A percentile compares a stretch with the other conserved stretches of the same genome.
These are phyloP conservation scores for Cryptomeria japonica DNA, from an alignment of 75 land plant species.

Conservation along the genomic window DNA sequence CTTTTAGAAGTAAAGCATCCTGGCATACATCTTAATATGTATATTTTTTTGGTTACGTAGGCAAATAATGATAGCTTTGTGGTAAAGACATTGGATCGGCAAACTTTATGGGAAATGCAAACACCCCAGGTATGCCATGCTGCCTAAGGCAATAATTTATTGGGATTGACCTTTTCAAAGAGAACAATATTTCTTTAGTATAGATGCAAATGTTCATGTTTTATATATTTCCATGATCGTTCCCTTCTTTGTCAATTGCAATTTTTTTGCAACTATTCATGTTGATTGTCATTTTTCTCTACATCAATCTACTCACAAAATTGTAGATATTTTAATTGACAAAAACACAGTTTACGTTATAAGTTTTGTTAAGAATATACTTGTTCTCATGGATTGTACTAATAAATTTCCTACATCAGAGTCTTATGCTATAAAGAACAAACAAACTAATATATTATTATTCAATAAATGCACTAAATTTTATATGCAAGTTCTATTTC, in stretches of 20 bases:
- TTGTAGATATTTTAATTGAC: not conserved
- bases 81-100: slow-evolving; percentile 75
- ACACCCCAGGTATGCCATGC: slow-evolving; percentile 78
- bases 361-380: not conserved
- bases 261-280: not conserved
- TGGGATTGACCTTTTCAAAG: not conserved
- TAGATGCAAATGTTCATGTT: not conserved
- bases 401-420: not conserved
- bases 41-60: slow-evolving; percentile 34
- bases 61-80: slow-evolving; percentile 81
- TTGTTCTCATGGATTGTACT: not conserved
- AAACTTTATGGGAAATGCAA: slow-evolving; percentile 97
- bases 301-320: not conserved
- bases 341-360: not conserved
- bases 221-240: not conserved
- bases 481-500: not conserved
- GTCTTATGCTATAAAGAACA: not conserved
- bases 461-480: not conserved
- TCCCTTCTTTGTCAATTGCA: not conserved
- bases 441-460: not conserved
- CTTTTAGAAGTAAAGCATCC: not conserved
- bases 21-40: not conserved
- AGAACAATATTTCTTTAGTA: not conserved
- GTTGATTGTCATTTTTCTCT: not conserved
- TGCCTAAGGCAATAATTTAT: not conserved